Evolutionary conservation across 352 stramenopile genomes (phyloP).

Genomic region (Phytophthora pseudosyringae): DNA sequence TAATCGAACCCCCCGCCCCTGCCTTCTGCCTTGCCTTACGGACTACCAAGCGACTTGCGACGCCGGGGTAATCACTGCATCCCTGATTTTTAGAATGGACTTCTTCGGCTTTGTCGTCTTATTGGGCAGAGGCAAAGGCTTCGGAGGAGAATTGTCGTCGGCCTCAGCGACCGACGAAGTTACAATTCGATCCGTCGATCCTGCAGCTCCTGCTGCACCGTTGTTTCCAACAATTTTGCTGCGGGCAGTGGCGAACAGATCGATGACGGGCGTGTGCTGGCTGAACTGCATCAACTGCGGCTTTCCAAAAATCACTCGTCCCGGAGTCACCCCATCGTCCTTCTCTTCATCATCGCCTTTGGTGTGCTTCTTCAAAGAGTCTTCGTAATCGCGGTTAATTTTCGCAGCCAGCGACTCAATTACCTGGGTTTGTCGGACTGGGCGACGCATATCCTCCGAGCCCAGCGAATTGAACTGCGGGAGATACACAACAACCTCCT

Average conservation of each 20-base stretch:
- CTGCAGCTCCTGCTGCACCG: background rate
- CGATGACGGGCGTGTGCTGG: conserved; percentile 37
- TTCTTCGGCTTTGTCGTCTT: conserved; percentile 54
- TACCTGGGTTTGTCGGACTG: conserved; percentile 53
- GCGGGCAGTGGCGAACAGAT: conserved; percentile 50
- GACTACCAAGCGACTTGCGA: conserved; percentile 48
- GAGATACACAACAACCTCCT: conserved; percentile 54
- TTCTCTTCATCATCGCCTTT: conserved; percentile 36
- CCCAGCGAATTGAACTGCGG: conserved; percentile 72
- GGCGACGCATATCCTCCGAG: conserved; percentile 61
- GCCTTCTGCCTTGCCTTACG: conserved; percentile 1
- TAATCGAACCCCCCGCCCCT: background rate
- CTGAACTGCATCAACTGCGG: conserved; percentile 56
- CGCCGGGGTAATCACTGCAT: conserved; percentile 44
- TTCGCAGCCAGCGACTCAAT: conserved; percentile 62
- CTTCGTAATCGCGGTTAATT: conserved; percentile 60
- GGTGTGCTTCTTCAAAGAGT: conserved; percentile 48
- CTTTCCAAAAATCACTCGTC: conserved; percentile 57
- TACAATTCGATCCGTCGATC: background rate
- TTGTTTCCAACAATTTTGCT: conserved; percentile 39
- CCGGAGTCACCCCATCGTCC: conserved; percentile 27
- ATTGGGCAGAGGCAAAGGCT: conserved; percentile 47
- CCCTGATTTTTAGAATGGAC: conserved; percentile 56
- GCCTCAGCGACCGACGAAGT: conserved; percentile 1
- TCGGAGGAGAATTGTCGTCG: conserved; percentile 21